Percentiles rank a stretch among this genome's conserved stretches.
phyloP scores from a whole-genome alignment of 2,329 filamentous ascomycete genomes.

The Colletotrichum sp. region DNA sequence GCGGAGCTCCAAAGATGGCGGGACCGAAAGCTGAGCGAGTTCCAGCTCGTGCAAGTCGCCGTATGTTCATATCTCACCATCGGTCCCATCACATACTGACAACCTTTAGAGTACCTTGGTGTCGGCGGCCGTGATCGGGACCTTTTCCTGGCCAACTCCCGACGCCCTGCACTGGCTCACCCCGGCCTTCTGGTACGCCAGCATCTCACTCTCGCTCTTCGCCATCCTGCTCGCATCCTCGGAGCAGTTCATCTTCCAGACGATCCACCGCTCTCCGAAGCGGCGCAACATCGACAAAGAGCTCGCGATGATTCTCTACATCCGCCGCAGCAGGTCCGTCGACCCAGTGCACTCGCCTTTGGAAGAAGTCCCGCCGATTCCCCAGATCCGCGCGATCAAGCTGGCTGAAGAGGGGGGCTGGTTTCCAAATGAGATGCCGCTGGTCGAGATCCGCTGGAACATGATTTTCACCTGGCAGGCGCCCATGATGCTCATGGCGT shows the following conservation, averaged over 20 bases:
- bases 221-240: constrained; percentile 31
- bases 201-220: constrained; percentile 29
- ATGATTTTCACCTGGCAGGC: constrained; percentile 35
- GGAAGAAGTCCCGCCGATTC: constrained; percentile 18
- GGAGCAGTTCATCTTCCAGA: constrained; percentile 29
- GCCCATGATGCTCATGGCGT: constrained; percentile 31
- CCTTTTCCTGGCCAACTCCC: constrained; percentile 29
- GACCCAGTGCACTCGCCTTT: constrained; percentile 7
- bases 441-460: constrained; percentile 29
- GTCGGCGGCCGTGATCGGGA: constrained; percentile 30
- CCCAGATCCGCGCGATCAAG: constrained; percentile 16
- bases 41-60: constrained; percentile 28
- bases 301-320: constrained; percentile 24
- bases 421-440: constrained; percentile 17
- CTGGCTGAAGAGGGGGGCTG: constrained; percentile 11
- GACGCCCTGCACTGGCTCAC: constrained; percentile 28
- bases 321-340: constrained; percentile 6
- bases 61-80: constrained; percentile 6
- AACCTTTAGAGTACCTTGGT: constrained; percentile 25
- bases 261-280: constrained; percentile 22
- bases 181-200: constrained; percentile 27
- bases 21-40: constrained; percentile 26
- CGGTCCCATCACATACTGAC: background rate
- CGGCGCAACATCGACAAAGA: constrained; percentile 14
- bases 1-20: constrained; percentile 24